Conservation (phyloP, 495 filamentous ascomycete species). For the Podospora comata region DNA sequence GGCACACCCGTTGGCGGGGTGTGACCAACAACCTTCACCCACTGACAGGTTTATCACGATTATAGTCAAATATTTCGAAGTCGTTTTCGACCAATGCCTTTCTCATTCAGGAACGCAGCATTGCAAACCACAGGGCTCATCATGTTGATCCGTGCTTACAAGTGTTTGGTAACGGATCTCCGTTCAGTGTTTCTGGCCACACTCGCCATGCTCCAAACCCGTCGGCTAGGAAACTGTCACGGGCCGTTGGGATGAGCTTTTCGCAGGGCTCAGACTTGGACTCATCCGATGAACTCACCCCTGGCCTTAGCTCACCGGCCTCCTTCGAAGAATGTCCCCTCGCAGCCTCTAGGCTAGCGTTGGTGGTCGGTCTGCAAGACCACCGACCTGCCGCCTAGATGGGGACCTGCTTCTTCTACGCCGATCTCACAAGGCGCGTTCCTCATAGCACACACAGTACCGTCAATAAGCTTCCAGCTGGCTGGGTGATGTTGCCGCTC, state of each 20-base stretch:
- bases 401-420: slow-evolving; percentile 1
- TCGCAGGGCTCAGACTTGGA: neutral
- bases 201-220: neutral
- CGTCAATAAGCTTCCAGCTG: slow-evolving; percentile 11
- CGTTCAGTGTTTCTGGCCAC: neutral
- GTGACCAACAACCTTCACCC: neutral
- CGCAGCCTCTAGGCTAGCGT: neutral
- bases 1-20: neutral
- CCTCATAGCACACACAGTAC: neutral
- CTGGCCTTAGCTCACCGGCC: neutral
- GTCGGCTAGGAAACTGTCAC: neutral
- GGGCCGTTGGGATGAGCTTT: neutral
- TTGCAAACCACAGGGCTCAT: neutral
- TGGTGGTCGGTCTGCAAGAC: slow-evolving; percentile 3
- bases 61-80: too few relatives aligned
- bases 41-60: neutral
- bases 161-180: neutral
- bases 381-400: neutral
- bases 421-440: slow-evolving; percentile 8
- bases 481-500: slow-evolving; percentile 8
- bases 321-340: neutral
- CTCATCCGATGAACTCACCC: neutral
- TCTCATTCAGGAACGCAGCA: neutral
- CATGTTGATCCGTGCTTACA: neutral
- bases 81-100: too few relatives aligned